Conservation (phyloP, 2,329 filamentous ascomycete genomes). For the Akanthomyces dipterigenus region DNA sequence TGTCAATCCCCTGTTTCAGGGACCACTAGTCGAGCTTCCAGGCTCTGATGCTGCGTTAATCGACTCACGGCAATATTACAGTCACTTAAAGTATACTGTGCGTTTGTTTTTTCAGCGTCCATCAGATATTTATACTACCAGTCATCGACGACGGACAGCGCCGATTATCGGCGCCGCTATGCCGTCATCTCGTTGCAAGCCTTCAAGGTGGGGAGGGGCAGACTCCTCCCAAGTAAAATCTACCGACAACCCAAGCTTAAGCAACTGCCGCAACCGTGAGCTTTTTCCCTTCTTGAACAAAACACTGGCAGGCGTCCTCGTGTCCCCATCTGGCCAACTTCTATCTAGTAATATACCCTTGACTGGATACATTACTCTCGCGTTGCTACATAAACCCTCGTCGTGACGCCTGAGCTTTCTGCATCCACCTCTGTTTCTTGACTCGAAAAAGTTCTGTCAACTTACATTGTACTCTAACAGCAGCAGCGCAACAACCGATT, state of each 20-base stretch:
- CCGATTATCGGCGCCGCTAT: slow-evolving; percentile 1
- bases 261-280: slow-evolving; percentile 6
- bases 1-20: neutral
- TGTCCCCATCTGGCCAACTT: neutral
- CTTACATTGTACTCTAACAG: neutral
- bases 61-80: neutral
- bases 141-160: neutral
- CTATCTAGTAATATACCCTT: slow-evolving; percentile 13
- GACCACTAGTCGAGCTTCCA: neutral
- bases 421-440: neutral
- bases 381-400: slow-evolving; percentile 9
- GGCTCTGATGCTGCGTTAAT: neutral
- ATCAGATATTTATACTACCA: neutral
- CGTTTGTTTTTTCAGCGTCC: no score
- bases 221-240: neutral
- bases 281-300: neutral
- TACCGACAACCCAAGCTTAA: slow-evolving; percentile 1
- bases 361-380: slow-evolving; percentile 6
- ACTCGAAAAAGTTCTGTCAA: neutral
- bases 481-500: neutral
- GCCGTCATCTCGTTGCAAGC: neutral
- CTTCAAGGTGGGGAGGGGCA: slow-evolving; percentile 11
- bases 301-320: neutral
- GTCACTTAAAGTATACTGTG: no score
- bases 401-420: slow-evolving; percentile 7